Conservation (phyloP, 2,329 filamentous ascomycete species). For the Cladosporium phlei region DNA sequence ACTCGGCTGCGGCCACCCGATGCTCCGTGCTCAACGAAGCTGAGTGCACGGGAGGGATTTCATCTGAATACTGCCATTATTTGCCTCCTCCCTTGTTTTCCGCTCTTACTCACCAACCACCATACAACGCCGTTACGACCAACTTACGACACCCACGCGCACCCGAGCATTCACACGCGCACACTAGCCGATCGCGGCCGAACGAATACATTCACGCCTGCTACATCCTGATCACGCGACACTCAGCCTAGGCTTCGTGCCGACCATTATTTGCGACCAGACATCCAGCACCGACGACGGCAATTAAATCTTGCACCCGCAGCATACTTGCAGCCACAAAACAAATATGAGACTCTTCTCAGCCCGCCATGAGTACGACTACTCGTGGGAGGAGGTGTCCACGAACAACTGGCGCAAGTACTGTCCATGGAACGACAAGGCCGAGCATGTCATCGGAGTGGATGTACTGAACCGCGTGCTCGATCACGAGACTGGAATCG, state of each 20-base stretch:
- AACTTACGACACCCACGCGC: slow-evolving; percentile 2
- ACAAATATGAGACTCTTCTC: slow-evolving; percentile 89
- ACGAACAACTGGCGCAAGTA: slow-evolving; percentile 99
- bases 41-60: too few species aligned
- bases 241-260: slow-evolving; percentile 8
- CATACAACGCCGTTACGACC: slow-evolving; percentile 9
- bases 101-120: neutral
- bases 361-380: slow-evolving; percentile 84
- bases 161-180: neutral
- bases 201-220: neutral
- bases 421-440: slow-evolving; percentile 97
- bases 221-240: slow-evolving; percentile 10
- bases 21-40: too few species aligned
- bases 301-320: neutral
- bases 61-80: neutral
- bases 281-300: slow-evolving; percentile 7
- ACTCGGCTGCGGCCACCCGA: too few species aligned
- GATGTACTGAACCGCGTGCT: slow-evolving; percentile 77
- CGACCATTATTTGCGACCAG: slow-evolving; percentile 8
- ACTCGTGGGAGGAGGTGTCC: slow-evolving; percentile 98
- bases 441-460: slow-evolving; percentile 91
- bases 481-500: slow-evolving; percentile 60
- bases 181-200: slow-evolving; percentile 11
- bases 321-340: neutral
- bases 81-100: slow-evolving; percentile 7